Base-by-base conservation (phyloP, 768 basidiomycete species). In the Lentinula lateritia region DNA sequence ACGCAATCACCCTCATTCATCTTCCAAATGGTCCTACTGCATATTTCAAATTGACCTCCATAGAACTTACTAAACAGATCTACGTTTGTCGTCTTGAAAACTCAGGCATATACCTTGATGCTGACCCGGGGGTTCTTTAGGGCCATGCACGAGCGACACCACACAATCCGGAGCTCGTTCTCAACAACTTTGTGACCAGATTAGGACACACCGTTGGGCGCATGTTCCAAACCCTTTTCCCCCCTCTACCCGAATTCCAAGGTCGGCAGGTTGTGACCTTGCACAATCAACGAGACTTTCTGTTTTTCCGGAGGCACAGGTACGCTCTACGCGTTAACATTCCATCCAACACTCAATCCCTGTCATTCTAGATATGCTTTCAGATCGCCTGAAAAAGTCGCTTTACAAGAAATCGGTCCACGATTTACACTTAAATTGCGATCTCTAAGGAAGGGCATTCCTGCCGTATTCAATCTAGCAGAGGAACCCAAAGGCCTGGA, bases 291-390 rank as follows among this genome's bases (percentile, higher is more conserved):
- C 85, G 97, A 52, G 97, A 99, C 76, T 99, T 98, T 75, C 75
- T 99, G 61, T 99, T 99, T 78, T 96, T 99, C 79, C 80, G 97
- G 64, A 81, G 97, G 61, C 97, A 98, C 78, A 84, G 97, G 88
- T 96, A 62, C 57, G 84, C 69, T 28, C 3, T 69, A 36, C 3
- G 48, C 28, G 16, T 50, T 6, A 55, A 64, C 61, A 62, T 63
- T 58, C 63, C 35, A 32, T 42, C 38, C 6, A 56, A 50, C 7
- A 52, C 61, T 34, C 34, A 15, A 18, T 5, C 42, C 46, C 1
- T 20, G 16, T 50, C 32, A 13, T 54, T 15, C 38, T 63, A 95
- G 92, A 68, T 96, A 95, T 73, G 94, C 93, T 43, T 98, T 95
- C 75, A 86, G 90, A 53, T 94, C 92, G 1, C 80, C 90, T 3